phyloP scores from a whole-genome alignment of 2,329 filamentous ascomycete genomes.

The Volutella citrinella region DNA sequence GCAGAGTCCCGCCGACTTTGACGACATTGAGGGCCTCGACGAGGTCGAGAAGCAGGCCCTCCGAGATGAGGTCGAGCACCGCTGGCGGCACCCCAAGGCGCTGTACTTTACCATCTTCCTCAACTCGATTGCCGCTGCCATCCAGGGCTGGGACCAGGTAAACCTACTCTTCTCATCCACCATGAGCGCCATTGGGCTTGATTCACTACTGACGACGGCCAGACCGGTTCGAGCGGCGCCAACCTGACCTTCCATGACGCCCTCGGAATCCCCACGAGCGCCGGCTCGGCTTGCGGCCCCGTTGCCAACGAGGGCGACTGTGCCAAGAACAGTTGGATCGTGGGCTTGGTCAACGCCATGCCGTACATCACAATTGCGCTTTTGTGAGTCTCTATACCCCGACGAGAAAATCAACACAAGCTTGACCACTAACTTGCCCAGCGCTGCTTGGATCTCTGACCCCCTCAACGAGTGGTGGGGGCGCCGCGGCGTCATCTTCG shows the following conservation, averaged over 20 bases:
- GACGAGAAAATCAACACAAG: not conserved
- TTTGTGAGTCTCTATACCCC: constrained; percentile 34
- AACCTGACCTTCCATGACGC: constrained; percentile 43
- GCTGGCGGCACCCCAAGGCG: constrained; percentile 47
- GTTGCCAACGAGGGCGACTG: constrained; percentile 35
- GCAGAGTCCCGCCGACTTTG: constrained; percentile 42
- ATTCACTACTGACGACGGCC: too few species aligned
- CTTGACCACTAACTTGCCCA: constrained; percentile 19
- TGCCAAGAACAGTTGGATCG: constrained; percentile 53
- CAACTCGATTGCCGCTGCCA: constrained; percentile 51
- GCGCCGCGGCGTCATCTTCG: constrained; percentile 62
- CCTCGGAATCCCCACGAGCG: constrained; percentile 39
- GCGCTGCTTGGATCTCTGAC: constrained; percentile 60
- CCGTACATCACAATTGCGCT: constrained; percentile 40
- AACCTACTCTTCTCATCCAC: too few species aligned
- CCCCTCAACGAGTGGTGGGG: constrained; percentile 57
- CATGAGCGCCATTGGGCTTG: too few species aligned
- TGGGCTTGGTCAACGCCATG: constrained; percentile 57
- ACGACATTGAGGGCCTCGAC: constrained; percentile 43
- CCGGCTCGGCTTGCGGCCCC: constrained; percentile 28
- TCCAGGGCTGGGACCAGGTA: constrained; percentile 46
- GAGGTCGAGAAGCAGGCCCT: constrained; percentile 41
- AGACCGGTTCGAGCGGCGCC: constrained; percentile 45
- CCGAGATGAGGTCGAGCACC: constrained; percentile 42
- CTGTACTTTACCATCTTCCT: constrained; percentile 50